Base-by-base conservation (phyloP, 2,329 filamentous ascomycete genomes). In the Grosmannia penicillata region DNA sequence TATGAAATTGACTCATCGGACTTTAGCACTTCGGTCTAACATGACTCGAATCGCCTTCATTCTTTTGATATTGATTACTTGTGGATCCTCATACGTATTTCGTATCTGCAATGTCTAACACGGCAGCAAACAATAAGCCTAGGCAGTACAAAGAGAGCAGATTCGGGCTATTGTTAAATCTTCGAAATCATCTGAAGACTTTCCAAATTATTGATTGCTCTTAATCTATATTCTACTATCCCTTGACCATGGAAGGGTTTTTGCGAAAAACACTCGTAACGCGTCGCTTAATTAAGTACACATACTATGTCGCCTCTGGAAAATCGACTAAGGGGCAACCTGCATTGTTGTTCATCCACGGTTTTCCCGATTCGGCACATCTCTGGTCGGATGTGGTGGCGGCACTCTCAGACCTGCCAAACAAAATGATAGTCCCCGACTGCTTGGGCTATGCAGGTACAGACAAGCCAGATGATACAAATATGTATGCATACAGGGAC, bases 351-450 rank as follows among this genome's bases (percentile, higher is more conserved):
- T 54, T 67, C 19, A 49, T 61, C 15, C 68, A 71, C 50, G 68
- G 68, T 41, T 71, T 61, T 47, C 67, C 68, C 6, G 64, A 68
- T 44, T 51, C 55, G 28, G 61, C 64, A 0, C 51, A 52, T 3
- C 51, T 67, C 21, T 71, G 64, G 65, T 48, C 54, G 10, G 53
- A 56, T 23, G 48, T 66, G 15, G 51, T 63, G 15, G 30, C 29
- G 4, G 21, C 10, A 3, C 30, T 43, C 4, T 23, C 17, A 21
- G 54, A 54, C 25, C 45, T 57, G 19, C 51, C 56, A 4, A 54
- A 63, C 47, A 55, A 58, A 24, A 52, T 62, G 33, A 46, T 63
- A 15, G 52, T 55, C 3, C 50, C 55, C 1, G 60, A 64, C 44
- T 48, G 55, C 11, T 53, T 65, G 8, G 61, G 61, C 33, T 58